Base-by-base conservation (phyloP, 176 grass and related monocot species). In the Avena insularis region DNA sequence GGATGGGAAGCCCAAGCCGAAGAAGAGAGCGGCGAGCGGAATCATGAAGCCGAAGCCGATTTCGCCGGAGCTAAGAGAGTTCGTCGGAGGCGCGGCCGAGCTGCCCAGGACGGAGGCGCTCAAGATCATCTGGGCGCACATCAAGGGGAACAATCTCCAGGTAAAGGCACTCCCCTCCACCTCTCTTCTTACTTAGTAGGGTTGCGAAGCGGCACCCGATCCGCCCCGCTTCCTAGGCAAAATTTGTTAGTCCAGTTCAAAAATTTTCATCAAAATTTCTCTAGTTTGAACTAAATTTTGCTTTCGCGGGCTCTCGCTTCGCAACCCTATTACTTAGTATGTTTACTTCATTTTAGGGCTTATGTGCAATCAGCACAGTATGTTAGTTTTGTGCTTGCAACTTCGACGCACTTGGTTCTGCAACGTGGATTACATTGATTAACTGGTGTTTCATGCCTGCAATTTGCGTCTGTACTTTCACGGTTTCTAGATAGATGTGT, bases 101-200 rank as follows among this genome's bases (percentile, higher is more conserved):
- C 87, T 98, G 55, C 91, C 93, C 47, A 81, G 95, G 54, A 98
- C 95, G 17, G 90, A 98, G 45, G 93, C 92, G 4, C 90, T 98
- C 82, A 98, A 98, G 91, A 71, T 92, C 27, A 91, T 98, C 57
- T 98, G 93, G 95, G 95, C 91, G 62, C 94, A 98, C 79, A 95
- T 95, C 95, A 98, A 98, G 85, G 91, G 89, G 27, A 98, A 93
- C 83, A 92, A 93, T 45, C 91, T 95, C 10, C 95, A 95, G 95
- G 95, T 98, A 57, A 35, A 16, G 10, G 29, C 72, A 1, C 3
- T 8, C 66, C 10, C 8, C 8, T 12, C 11, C 2, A 9, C 60
- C 9, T 51, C 14, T 47, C 4, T 71, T 1, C 29, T 27, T 40
- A 3, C 36, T 20, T 14, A 2, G 21, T 9, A 29, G 29, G 29